These are phyloP conservation scores for Barbarea vulgaris DNA, from an alignment of 345 rosid genomes.

Conservation along the genomic window DNA sequence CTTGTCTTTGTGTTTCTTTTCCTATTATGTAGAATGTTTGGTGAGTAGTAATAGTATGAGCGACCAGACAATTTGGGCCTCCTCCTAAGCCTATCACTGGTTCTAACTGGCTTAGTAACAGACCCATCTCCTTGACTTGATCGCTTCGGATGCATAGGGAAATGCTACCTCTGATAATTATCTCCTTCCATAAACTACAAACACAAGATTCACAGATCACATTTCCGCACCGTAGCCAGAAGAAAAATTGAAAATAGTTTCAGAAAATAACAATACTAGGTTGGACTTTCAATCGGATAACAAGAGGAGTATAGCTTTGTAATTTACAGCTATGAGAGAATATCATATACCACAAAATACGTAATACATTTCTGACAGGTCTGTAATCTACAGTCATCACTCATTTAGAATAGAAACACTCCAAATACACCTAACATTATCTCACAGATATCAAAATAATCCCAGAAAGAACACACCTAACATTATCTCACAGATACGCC, in stretches of 20 bases:
- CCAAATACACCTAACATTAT: neutral
- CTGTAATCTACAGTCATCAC: conserved; percentile 9
- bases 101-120: conserved; percentile 79
- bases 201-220: conserved; percentile 26
- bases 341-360: neutral
- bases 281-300: neutral
- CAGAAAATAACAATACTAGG: neutral
- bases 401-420: neutral
- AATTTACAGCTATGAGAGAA: neutral
- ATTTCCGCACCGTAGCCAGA: conserved; percentile 16
- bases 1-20: conserved; percentile 83
- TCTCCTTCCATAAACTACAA: conserved; percentile 59
- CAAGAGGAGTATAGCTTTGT: neutral
- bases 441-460: neutral
- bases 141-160: conserved; percentile 80
- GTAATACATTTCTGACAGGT: neutral
- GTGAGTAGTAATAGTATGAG: conserved; percentile 64
- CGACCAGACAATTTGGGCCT: conserved; percentile 76
- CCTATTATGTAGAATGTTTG: conserved; percentile 57
- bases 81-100: conserved; percentile 91
- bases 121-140: conserved; percentile 88
- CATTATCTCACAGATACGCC: neutral
- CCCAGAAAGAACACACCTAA: conserved; percentile 15
- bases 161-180: conserved; percentile 45
- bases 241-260: neutral